Base-by-base conservation (phyloP, 495 filamentous ascomycete genomes). In the Penicillium lividum region DNA sequence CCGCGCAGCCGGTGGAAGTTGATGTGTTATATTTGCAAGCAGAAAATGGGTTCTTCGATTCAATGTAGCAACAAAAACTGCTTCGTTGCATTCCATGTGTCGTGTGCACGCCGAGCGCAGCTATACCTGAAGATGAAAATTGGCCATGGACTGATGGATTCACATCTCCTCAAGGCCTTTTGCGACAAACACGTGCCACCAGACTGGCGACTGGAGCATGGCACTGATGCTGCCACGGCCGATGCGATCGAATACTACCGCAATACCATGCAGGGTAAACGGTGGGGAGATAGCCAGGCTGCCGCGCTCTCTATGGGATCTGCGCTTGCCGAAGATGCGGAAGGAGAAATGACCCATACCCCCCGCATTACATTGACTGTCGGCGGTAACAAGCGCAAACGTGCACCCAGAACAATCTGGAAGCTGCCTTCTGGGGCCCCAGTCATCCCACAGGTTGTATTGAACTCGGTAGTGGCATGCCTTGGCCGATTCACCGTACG, bases 61-160 rank as follows among this genome's bases (percentile, higher is more conserved):
- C 94, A 99, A 73, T 99, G 94, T 74, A 92, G 92, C 54, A 97
- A 98, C 75, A 98, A 96, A 70, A 89, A 86, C 57, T 99, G 94
- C 72, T 99, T 93, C 67, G 85, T 91, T 65, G 94, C 94, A n/a
- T 99, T 98, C 73, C 94, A 99, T 72, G 94, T 98, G 30, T 97
- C 93, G 5, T 99, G 94, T 68, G 94, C 93, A 10, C 85, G 95
- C 40, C 81, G 91, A 59, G 90, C 92, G 38, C 86, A 89, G 59
- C 85, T 99, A 0, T 96, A 89, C 69, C 77, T 99, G 56, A 96
- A 93, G 78, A 98, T 97, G 93, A 98, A 97, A 73, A 90, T 91
- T 48, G 87, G 83, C 47, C 89, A 94, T 58, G 90, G 91, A n/a
- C 86, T 89, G 16, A 83, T 94, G 56, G 94, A 99, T 63, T 87